phyloP scores from a whole-genome alignment of 176 grass and related monocot species.

The Aechmea fasciata region DNA sequence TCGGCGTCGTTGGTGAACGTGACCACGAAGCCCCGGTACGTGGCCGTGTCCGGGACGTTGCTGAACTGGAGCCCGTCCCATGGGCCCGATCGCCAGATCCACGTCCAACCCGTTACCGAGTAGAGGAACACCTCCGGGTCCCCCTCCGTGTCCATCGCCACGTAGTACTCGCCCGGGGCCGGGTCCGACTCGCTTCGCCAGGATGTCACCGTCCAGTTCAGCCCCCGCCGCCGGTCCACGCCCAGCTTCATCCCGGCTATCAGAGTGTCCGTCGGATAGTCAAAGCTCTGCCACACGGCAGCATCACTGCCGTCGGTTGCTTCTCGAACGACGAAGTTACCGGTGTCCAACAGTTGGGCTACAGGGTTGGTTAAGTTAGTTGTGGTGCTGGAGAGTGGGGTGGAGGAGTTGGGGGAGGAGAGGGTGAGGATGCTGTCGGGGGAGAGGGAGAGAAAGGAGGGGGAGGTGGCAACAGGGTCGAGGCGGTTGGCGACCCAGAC shows the following conservation, averaged over 20 bases:
- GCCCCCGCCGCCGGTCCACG: constrained; percentile 23
- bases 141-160: constrained; percentile 35
- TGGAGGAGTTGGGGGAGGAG: constrained; percentile 10
- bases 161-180: constrained; percentile 24
- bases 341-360: constrained; percentile 32
- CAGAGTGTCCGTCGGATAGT: constrained; percentile 59
- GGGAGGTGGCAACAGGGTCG: constrained; percentile 22
- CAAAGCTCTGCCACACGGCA: constrained; percentile 54
- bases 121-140: constrained; percentile 49
- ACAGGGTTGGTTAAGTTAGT: constrained; percentile 14
- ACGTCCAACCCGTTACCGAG: background rate
- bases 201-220: constrained; percentile 33
- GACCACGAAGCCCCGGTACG: constrained; percentile 26
- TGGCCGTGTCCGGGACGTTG: constrained; percentile 36
- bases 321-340: constrained; percentile 32
- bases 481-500: constrained; percentile 56
- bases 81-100: constrained; percentile 45
- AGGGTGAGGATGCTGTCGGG: constrained; percentile 31
- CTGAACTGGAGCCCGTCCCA: constrained; percentile 53
- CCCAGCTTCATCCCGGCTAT: constrained; percentile 64
- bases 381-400: constrained; percentile 13
- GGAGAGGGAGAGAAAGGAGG: constrained; percentile 26
- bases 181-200: constrained; percentile 53
- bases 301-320: background rate
- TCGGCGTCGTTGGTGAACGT: constrained; percentile 36